A percentile compares a stretch with the other conserved stretches of the same genome.
Evolutionary conservation across 495 filamentous ascomycete genomes (phyloP).

Genomic region (Daldinia caldariorum): DNA sequence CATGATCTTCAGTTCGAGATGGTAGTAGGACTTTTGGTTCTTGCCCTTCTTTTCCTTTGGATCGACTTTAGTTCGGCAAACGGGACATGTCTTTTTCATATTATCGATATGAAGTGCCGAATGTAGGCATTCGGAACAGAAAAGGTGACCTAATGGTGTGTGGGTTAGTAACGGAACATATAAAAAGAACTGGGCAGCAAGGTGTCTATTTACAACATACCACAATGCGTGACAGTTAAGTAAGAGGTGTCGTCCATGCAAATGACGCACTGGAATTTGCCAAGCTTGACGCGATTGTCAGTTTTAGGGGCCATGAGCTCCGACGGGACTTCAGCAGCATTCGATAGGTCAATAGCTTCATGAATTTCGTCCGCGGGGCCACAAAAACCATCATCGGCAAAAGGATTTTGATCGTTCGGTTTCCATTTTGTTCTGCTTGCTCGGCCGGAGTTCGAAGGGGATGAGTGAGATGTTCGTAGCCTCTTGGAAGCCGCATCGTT

Average conservation of each 20-base stretch:
- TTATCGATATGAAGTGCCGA: conserved; percentile 72
- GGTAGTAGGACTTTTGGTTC: conserved; percentile 59
- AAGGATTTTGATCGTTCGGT: conserved; percentile 28
- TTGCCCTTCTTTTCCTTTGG: conserved; percentile 57
- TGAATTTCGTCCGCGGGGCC: conserved; percentile 47
- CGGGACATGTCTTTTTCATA: conserved; percentile 60
- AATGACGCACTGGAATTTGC: conserved; percentile 77
- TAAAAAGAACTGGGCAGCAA: not conserved
- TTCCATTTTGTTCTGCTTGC: conserved; percentile 47
- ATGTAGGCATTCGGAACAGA: conserved; percentile 84
- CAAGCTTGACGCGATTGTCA: conserved; percentile 64
- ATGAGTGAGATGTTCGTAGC: conserved; percentile 40
- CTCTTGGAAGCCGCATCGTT: conserved; percentile 38
- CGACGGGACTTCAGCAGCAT: conserved; percentile 62
- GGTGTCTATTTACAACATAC: conserved; percentile 60
- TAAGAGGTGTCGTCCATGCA: conserved; percentile 82
- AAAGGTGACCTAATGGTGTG: conserved; percentile 73
- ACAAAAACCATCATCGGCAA: conserved; percentile 49
- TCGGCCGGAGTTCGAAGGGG: conserved; percentile 42
- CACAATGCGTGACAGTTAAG: conserved; percentile 82
- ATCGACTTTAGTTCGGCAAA: conserved; percentile 67
- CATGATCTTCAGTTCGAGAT: conserved; percentile 69
- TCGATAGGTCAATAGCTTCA: conserved; percentile 70
- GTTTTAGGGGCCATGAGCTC: conserved; percentile 59
- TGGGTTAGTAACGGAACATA: conserved; percentile 19